A percentile compares a stretch with the other conserved stretches of the same genome.
Conservation (phyloP, 164 flowering plant species). For the Vitis cinerea region DNA sequence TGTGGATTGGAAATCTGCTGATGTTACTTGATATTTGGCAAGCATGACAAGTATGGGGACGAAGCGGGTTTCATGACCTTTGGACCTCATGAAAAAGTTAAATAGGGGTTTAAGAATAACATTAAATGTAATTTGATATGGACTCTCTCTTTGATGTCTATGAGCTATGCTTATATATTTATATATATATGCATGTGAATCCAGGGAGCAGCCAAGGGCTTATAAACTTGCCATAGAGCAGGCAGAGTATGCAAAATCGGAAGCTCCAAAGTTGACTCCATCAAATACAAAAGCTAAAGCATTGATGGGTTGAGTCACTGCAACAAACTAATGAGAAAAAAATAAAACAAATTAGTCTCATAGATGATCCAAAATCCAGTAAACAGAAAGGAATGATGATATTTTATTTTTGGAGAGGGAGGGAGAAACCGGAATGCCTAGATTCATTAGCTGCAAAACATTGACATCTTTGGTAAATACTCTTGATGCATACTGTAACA, state of each 20-base stretch:
- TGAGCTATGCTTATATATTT: no score
- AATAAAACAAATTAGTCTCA: neutral
- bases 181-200: neutral
- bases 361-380: neutral
- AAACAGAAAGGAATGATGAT: neutral
- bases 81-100: no score
- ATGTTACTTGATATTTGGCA: no score
- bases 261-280: conserved; percentile 88
- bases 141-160: no score
- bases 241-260: conserved; percentile 82
- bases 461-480: conserved; percentile 56
- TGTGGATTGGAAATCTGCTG: no score
- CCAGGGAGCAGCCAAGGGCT: neutral
- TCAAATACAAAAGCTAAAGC: conserved; percentile 86
- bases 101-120: no score
- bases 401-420: neutral
- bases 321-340: conserved; percentile 58
- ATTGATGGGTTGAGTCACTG: conserved; percentile 81
- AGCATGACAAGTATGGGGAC: no score
- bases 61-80: no score
- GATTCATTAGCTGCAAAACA: conserved; percentile 51
- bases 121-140: no score
- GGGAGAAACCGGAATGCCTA: conserved; percentile 62
- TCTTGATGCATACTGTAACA: conserved; percentile 47
- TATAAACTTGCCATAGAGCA: conserved; percentile 62